Base-by-base conservation (phyloP, 2,329 filamentous ascomycete species). In the Coniochaeta pulveracea region DNA sequence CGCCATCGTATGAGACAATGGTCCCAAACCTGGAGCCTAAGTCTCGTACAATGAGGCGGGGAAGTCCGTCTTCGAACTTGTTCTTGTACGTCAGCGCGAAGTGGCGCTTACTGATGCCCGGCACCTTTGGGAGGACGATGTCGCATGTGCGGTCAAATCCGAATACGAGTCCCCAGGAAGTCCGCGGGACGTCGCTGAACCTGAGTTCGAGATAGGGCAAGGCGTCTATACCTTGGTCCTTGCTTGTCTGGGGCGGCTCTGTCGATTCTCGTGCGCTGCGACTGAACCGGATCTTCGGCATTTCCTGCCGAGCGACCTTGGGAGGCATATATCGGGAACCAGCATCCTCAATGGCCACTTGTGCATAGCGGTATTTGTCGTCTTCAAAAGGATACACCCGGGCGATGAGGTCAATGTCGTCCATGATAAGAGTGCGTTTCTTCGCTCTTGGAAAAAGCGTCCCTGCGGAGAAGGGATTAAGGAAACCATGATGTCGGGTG, bases 1-100 rank as follows among this genome's bases (percentile, higher is more conserved):
- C 14, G 1, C 25, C 15, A 24, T 41, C 30, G 27, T 49, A 49
- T 5, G 42, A 47, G 27, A 49, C 47, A 30, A 45, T 22, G n/a
- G 44, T 48, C 19, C 47, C 47, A 6, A 3, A 5, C 3, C 19
- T 4, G 30, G 47, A 50, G 22, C 22, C 22, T n/a, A 8, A 24
- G n/a, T 24, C 22, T n/a, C n/a, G 9, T 9, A 24, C 22, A 24
- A 24, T n/a, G 22, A 24, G 22, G 22, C 22, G 22, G n/a, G n/a
- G n/a, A n/a, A n/a, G n/a, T 24, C n/a, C n/a, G 22, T 24, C 22
- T 24, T 24, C 22, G n/a, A n/a, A n/a, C n/a, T n/a, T n/a, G n/a
- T n/a, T n/a, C n/a, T 24, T n/a, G n/a, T 9, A 24, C 22, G 22
- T 24, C 9, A 24, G 22, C 9, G 9, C n/a, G 22, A n/a, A 24